Conservation (phyloP, 2,329 filamentous ascomycete genomes). For the Keithomyces neogunnii region DNA sequence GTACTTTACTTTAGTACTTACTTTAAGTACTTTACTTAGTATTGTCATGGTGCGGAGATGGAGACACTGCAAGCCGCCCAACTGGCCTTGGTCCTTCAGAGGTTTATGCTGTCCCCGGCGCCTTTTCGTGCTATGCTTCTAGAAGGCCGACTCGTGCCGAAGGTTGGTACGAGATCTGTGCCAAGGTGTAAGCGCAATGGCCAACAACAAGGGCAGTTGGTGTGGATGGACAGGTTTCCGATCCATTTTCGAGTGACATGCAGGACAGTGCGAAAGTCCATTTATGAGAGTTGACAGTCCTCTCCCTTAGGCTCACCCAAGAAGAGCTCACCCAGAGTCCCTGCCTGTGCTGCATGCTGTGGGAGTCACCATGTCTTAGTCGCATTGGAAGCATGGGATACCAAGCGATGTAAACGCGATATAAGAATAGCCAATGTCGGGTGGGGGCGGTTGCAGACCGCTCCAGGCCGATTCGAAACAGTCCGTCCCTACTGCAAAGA, state of each 20-base stretch:
- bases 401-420: too few relatives aligned
- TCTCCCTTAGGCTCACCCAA: too few relatives aligned
- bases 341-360: too few relatives aligned
- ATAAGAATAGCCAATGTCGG: too few relatives aligned
- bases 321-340: too few relatives aligned
- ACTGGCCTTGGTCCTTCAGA: too few relatives aligned
- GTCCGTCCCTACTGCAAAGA: too few relatives aligned
- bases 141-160: conserved; percentile 9
- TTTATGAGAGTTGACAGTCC: too few relatives aligned
- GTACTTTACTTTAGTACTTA: too few relatives aligned
- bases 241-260: conserved; percentile 25
- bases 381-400: neutral
- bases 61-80: too few relatives aligned
- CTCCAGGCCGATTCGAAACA: neutral
- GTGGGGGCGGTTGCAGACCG: neutral
- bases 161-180: conserved; percentile 1
- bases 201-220: neutral
- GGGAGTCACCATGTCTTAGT: neutral
- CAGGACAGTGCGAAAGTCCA: conserved; percentile 18
- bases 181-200: neutral
- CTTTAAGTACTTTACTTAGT: too few relatives aligned
- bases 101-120: neutral
- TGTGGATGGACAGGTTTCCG: conserved; percentile 16
- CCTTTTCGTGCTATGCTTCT: conserved; percentile 6
- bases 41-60: too few relatives aligned